These are phyloP conservation scores for Lasiodiplodia citricola DNA, from an alignment of 2,329 filamentous ascomycete species.

Conservation along the genomic window DNA sequence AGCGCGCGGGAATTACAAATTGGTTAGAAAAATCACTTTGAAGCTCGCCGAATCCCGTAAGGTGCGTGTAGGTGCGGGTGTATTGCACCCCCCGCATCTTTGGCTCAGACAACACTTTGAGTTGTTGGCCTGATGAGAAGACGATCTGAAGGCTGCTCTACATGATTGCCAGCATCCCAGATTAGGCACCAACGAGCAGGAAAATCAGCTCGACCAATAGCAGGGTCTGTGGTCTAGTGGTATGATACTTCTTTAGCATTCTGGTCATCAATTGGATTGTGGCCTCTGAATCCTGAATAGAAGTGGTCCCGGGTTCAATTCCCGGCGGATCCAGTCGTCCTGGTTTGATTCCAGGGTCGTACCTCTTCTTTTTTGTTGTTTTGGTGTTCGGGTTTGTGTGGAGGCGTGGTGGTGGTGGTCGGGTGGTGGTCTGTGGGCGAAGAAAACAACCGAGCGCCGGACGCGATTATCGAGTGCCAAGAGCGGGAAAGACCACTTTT, in stretches of 20 bases:
- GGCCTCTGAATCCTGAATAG: neutral
- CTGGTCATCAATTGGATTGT: no score
- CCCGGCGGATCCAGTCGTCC: conserved; percentile 6
- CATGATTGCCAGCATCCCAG: no score
- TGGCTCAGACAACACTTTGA: no score
- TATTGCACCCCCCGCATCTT: no score
- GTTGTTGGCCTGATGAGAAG: no score
- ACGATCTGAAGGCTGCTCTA: no score
- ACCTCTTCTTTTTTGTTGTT: neutral
- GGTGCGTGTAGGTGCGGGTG: no score
- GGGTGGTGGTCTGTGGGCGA: neutral
- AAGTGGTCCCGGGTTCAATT: conserved; percentile 18
- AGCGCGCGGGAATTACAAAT: no score
- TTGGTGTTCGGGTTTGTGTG: neutral
- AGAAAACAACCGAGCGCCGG: conserved; percentile 3
- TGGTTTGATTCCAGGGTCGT: neutral
- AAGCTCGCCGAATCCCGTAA: no score
- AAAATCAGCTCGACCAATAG: no score
- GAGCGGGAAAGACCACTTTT: neutral
- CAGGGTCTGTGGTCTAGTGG: neutral
- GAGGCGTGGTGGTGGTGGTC: neutral
- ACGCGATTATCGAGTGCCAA: neutral
- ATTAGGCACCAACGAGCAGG: no score
- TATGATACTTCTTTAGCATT: neutral
- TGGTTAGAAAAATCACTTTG: no score